These are phyloP conservation scores for Botryosphaeria dothidea DNA, from an alignment of 2,329 filamentous ascomycete species.

Conservation along the genomic window DNA sequence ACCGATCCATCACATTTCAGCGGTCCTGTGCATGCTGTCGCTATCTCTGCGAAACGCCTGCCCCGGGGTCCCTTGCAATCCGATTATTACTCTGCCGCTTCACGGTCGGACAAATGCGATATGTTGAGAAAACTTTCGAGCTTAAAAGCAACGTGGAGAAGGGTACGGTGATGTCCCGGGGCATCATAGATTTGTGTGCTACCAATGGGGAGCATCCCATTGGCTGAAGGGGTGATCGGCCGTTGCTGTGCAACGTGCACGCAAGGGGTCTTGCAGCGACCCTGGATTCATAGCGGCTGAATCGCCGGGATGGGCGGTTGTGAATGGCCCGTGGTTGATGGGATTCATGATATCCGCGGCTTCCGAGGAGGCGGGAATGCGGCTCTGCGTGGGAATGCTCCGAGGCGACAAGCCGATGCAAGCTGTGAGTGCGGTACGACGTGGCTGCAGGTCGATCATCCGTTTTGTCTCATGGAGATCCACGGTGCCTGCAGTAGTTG, in stretches of 20 bases:
- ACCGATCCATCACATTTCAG: neutral
- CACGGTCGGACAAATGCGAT: slow-evolving; percentile 6
- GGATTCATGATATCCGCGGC: neutral
- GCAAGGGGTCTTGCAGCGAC: neutral
- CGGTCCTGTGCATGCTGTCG: neutral
- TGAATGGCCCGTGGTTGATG: neutral
- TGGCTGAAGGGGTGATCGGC: slow-evolving; percentile 1
- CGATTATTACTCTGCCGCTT: neutral
- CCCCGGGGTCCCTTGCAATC: neutral
- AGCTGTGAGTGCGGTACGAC: neutral
- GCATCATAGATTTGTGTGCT: neutral
- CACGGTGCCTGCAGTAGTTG: neutral
- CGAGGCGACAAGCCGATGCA: neutral
- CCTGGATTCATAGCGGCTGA: neutral
- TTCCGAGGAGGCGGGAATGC: slow-evolving; percentile 5
- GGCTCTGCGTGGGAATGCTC: slow-evolving; percentile 1
- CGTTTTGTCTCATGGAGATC: slow-evolving; percentile 6
- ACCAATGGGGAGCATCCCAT: neutral
- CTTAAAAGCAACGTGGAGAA: slow-evolving; percentile 4
- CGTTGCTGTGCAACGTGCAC: slow-evolving; percentile 1
- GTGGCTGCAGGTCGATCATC: slow-evolving; percentile 6
- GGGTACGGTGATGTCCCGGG: neutral
- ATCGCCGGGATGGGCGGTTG: neutral
- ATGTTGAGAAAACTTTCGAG: slow-evolving; percentile 1
- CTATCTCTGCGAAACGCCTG: slow-evolving; percentile 12